Conservation (phyloP, 164 flowering plant species). For the Liquidambar formosana region DNA sequence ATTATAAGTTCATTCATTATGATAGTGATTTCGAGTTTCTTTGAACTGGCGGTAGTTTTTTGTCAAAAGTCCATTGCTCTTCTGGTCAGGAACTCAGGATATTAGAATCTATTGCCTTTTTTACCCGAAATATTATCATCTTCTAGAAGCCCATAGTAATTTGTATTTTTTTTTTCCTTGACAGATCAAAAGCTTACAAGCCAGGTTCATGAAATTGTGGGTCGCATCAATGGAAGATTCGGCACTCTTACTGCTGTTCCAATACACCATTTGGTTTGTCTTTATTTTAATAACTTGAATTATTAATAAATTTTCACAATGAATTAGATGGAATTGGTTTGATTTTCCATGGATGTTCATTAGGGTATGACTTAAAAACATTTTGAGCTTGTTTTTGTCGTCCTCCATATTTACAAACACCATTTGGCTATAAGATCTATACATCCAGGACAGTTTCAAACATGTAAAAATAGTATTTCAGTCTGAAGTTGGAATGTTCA, state of each 20-base stretch:
- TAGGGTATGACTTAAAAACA: neutral
- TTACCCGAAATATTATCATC: neutral
- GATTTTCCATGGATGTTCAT: neutral
- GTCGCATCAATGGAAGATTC: conserved; percentile 95
- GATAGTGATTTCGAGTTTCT: neutral
- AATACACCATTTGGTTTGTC: conserved; percentile 87
- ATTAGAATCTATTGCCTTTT: no score
- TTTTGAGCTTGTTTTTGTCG: neutral
- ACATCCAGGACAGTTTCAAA: no score
- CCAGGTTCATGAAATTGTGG: conserved; percentile 98
- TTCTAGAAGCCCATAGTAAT: neutral
- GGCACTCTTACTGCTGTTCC: conserved; percentile 92
- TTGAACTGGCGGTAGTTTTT: neutral
- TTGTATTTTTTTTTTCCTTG: neutral
- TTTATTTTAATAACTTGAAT: neutral
- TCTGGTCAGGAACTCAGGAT: no score
- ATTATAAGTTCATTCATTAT: no score
- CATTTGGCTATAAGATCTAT: no score
- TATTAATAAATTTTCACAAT: neutral
- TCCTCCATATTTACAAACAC: no score
- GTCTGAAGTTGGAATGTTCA: no score
- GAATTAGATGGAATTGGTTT: neutral
- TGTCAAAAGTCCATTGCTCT: no score
- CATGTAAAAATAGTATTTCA: no score
- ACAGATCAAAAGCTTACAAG: conserved; percentile 94